Base-by-base conservation (phyloP, 2,329 filamentous ascomycete genomes). In the Penicillium sp. region DNA sequence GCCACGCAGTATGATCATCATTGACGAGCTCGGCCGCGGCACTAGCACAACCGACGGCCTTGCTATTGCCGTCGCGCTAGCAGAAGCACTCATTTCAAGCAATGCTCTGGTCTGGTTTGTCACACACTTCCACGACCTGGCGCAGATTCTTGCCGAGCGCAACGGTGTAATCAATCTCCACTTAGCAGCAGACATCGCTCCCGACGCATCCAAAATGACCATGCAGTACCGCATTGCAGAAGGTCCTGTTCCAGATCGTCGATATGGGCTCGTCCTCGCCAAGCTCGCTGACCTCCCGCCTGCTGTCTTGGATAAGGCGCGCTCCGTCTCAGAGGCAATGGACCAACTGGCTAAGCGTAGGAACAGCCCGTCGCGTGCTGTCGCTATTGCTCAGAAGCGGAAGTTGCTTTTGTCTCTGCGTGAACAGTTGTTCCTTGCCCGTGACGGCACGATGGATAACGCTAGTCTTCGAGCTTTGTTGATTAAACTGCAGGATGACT, bases 11-110 rank as follows among this genome's bases (percentile, higher is more conserved):
- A 80, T 96, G 65, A 86, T 88, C 2, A 89, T 99, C 47, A 85
- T 99, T 48, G 94, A 99, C 65, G 94, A 99, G 69, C 82, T 99
- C 4, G 93, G 94, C 0, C 84, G 94, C 29, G 93, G 92, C 1
- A 99, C 94, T 0, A 94, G 90, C 69, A 93, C 89, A 0, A 82
- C 87, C 24, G 94, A 99, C 68, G 94, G 94, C 0, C 77, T 97
- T 1, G 88, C 91, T 0, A 95, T 99, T 67, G 91, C 94, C 1
- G 81, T 97, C 47, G 89, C 92, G 2, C 92, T 97, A 67, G 88
- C 92, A 0, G 94, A 97, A 76, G 89, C 90, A 0, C 79, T 99
- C 4, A 83, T 97, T 5, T 84, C 92, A 57, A 94, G 85, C 63
- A 82, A 85, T 57, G 87, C 92, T 0, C 81, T 90, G 0, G 85